Evolutionary conservation across 106 monocot genomes (phyloP).

Genomic region (Apostasia shenzhenica): DNA sequence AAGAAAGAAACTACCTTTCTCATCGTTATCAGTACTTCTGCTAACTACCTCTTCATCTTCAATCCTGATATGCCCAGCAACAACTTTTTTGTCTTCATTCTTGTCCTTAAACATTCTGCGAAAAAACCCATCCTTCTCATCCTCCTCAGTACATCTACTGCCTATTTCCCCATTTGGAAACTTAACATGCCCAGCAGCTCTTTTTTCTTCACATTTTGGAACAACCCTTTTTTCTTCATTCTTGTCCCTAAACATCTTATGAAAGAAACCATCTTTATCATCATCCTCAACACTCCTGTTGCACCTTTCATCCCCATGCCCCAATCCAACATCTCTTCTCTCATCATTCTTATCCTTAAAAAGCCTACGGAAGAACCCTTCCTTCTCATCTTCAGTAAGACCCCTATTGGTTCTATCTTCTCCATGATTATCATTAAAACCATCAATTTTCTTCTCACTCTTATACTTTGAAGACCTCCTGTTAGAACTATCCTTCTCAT

Average conservation of each 20-base stretch:
- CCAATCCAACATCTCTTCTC: slow-evolving; percentile 25
- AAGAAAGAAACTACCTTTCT: slow-evolving; percentile 50
- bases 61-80: slow-evolving; percentile 14
- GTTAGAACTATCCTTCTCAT: slow-evolving; percentile 43
- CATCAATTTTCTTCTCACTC: slow-evolving; percentile 29
- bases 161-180: background rate
- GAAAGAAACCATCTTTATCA: slow-evolving; percentile 46
- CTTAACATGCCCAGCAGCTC: slow-evolving; percentile 9
- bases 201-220: slow-evolving; percentile 16
- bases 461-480: slow-evolving; percentile 50
- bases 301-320: slow-evolving; percentile 22
- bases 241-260: slow-evolving; percentile 50
- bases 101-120: slow-evolving; percentile 57
- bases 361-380: slow-evolving; percentile 60
- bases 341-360: slow-evolving; percentile 91
- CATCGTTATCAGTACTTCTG: slow-evolving; percentile 39
- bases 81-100: slow-evolving; percentile 35
- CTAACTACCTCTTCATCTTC: slow-evolving; percentile 29
- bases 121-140: slow-evolving; percentile 62
- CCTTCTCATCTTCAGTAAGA: slow-evolving; percentile 52
- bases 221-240: slow-evolving; percentile 41
- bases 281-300: slow-evolving; percentile 36
- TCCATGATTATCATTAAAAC: slow-evolving; percentile 25
- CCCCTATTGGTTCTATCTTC: slow-evolving; percentile 28
- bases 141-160: slow-evolving; percentile 28